Conservation (phyloP, 2,329 filamentous ascomycete genomes). For the Calonectria pteridis region DNA sequence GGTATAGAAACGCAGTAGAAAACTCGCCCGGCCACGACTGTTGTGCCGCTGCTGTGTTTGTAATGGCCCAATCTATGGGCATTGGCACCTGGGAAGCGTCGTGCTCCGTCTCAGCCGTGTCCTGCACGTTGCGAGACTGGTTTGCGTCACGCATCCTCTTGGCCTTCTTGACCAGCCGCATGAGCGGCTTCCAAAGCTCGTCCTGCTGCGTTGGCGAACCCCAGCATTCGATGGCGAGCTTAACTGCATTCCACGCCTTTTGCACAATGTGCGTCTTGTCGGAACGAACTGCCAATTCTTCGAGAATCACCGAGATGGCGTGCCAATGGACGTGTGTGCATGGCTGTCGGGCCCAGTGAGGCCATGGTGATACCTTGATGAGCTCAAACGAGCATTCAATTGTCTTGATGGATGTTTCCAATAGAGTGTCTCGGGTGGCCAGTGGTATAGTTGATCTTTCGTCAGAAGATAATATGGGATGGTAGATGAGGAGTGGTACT, state of each 20-base stretch:
- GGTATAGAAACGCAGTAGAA: slow-evolving; percentile 2
- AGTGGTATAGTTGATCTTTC: not conserved
- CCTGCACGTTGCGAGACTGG: not conserved
- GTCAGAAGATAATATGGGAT: slow-evolving; percentile 10
- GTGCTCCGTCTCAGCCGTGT: not conserved
- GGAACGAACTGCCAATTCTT: not conserved
- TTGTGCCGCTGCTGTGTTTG: not conserved
- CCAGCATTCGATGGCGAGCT: slow-evolving; percentile 15
- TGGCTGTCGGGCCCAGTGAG: slow-evolving; percentile 14
- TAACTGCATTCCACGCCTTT: slow-evolving; percentile 22
- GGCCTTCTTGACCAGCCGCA: slow-evolving; percentile 1
- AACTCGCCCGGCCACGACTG: slow-evolving; percentile 1
- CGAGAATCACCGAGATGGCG: slow-evolving; percentile 14
- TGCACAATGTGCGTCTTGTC: not conserved
- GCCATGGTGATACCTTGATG: slow-evolving; percentile 8
- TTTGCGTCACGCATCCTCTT: not conserved
- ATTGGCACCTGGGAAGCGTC: not conserved
- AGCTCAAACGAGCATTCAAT: slow-evolving; percentile 24
- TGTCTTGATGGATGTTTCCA: slow-evolving; percentile 12
- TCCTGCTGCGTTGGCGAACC: slow-evolving; percentile 2
- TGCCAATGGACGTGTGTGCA: slow-evolving; percentile 23
- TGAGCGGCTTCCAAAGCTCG: slow-evolving; percentile 14
- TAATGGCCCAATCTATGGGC: slow-evolving; percentile 1
- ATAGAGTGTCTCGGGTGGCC: not conserved
- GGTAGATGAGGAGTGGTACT: slow-evolving; percentile 19